Evolutionary conservation across 495 filamentous ascomycete species (phyloP), one percentile per base, ranked within the genome.

Genomic region (Penicillium bialowiezense): DNA sequence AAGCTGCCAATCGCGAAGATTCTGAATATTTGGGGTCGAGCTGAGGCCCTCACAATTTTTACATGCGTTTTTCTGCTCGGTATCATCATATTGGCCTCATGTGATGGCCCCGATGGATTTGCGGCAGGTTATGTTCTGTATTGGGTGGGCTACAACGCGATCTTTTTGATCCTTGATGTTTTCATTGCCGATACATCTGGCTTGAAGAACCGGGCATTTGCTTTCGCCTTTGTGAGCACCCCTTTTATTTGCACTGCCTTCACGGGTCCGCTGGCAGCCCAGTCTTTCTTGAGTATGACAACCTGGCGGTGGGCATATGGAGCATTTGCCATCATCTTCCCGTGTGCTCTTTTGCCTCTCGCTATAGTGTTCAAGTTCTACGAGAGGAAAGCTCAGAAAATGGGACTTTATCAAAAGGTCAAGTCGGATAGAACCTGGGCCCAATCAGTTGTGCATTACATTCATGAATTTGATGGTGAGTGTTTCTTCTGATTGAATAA

Each of bases 1-100:
- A 84, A 84, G 52, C 68, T 88, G 15, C 77, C 85, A 5, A 65
- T 86, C 9, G 85, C 82, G 20, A 87, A 87, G 58, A 72, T 86
- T 24, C 64, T 88, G 40, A 84, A 88, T 58, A 68, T 85, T 18
- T 88, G 80, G 76, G 86, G 86, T 31, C 60, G 81, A 55, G 51
- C 77, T 52, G 67, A 79, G 49, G 76, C 69, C 23, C 80, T 86
- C 49, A 70, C 69, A 6, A 39, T 77, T 34, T 67, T 69, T 33
- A 57, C 71, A 0, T 23, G 48, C 1, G 36, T 77, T 13, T 65
- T 67, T 33, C 56, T 69, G 0, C 21, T 76, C 1, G 76, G 76
- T 0, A 58, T 79, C 41, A 67, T 80, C 28, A 58, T 78, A 40
- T 64, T 81, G 31, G 70, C 77, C 0, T 57, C 63, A 0, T 79